Conservation (phyloP, 305 asterid species). For the Ilex paraguariensis region DNA sequence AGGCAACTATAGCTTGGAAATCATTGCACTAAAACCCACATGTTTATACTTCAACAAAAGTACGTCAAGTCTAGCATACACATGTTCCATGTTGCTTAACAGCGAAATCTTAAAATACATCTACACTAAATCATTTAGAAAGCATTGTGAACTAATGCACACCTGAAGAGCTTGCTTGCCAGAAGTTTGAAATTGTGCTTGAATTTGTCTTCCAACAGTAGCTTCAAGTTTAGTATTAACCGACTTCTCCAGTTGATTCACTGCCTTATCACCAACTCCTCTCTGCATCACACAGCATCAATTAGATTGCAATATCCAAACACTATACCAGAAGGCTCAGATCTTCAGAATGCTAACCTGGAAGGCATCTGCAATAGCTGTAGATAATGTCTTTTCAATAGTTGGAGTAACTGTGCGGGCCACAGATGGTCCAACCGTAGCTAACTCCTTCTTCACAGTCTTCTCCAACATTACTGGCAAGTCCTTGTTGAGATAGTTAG, state of each 20-base stretch:
- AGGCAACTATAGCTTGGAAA: too few relatives aligned
- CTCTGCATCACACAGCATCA: slow-evolving; percentile 49
- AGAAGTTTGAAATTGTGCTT: slow-evolving; percentile 81
- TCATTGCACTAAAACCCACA: too few relatives aligned
- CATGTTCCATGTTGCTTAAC: too few relatives aligned
- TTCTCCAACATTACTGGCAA: slow-evolving; percentile 64
- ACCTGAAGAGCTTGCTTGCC: slow-evolving; percentile 98
- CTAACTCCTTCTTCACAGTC: slow-evolving; percentile 64
- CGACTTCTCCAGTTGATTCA: slow-evolving; percentile 77
- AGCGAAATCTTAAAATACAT: too few relatives aligned
- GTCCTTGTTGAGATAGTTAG: slow-evolving; percentile 68
- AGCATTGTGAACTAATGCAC: not conserved
- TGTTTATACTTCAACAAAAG: too few relatives aligned
- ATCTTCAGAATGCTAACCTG: slow-evolving; percentile 49
- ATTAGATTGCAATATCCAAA: slow-evolving; percentile 21
- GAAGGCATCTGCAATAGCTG: slow-evolving; percentile 64
- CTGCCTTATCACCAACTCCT: slow-evolving; percentile 88
- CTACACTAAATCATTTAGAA: not conserved
- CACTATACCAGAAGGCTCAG: slow-evolving; percentile 9
- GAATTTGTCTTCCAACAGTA: slow-evolving; percentile 75
- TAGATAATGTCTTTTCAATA: slow-evolving; percentile 65
- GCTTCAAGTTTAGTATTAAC: slow-evolving; percentile 78
- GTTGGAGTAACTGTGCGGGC: slow-evolving; percentile 61
- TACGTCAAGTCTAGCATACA: not conserved
- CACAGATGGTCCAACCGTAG: slow-evolving; percentile 66